A percentile compares a stretch with the other conserved stretches of the same genome.
Evolutionary conservation across 257 asterid genomes (phyloP).

Genomic region (Nicotiana otophora): DNA sequence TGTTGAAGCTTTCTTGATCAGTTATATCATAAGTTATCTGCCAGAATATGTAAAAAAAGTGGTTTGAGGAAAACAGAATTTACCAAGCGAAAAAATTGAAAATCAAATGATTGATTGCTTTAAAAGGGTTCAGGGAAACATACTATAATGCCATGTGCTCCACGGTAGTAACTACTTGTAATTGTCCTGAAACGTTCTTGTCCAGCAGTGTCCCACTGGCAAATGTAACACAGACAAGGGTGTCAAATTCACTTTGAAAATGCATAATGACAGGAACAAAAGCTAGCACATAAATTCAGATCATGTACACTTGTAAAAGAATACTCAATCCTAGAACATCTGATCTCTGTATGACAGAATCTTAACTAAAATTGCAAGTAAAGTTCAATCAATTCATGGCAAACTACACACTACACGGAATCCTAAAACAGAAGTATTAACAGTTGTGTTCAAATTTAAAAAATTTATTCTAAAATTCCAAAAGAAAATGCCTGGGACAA

Average conservation of each 20-base stretch:
- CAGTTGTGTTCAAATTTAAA: not conserved
- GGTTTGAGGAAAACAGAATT: constrained; percentile 5
- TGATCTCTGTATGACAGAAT: not conserved
- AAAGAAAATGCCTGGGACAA: not conserved
- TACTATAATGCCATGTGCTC: constrained; percentile 92
- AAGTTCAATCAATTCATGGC: not conserved
- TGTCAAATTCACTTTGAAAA: constrained; percentile 10
- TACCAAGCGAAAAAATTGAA: not conserved
- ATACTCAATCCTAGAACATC: not conserved
- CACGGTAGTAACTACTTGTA: constrained; percentile 90
- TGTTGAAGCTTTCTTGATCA: constrained; percentile 76
- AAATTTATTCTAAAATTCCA: not conserved
- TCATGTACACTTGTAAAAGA: not conserved
- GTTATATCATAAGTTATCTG: constrained; percentile 77
- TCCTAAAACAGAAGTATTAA: not conserved
- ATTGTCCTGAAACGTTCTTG: constrained; percentile 90
- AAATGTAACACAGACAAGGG: not conserved
- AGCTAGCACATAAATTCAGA: not conserved
- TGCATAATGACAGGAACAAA: not conserved
- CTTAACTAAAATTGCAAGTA: not conserved
- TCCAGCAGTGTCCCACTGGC: constrained; percentile 91
- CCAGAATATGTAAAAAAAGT: constrained; percentile 10
- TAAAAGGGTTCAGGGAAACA: constrained; percentile 13
- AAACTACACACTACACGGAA: not conserved
- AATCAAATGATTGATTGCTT: not conserved